phyloP scores from a whole-genome alignment of 306 rosid species.

The Aeschynomene evenia region DNA sequence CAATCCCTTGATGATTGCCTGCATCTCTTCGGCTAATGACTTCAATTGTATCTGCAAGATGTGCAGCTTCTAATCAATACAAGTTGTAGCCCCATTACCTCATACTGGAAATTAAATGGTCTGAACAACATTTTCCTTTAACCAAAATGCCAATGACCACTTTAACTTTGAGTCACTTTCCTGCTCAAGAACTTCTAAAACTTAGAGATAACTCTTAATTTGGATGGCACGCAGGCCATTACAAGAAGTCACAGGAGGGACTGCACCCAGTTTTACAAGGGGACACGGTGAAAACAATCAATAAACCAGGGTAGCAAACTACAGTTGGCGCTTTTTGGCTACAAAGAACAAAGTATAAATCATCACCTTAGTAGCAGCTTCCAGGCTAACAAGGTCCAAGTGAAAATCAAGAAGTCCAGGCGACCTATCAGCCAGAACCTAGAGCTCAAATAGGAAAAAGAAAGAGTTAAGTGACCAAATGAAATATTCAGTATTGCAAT shows the following conservation, averaged over 20 bases:
- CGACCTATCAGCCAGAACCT: conserved; percentile 84
- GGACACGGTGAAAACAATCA: conserved; percentile 15
- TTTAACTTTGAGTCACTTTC: conserved; percentile 18
- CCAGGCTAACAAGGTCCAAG: conserved; percentile 77
- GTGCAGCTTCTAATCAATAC: conserved; percentile 22
- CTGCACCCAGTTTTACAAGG: not conserved
- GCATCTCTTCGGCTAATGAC: conserved; percentile 99
- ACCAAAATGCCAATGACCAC: conserved; percentile 24
- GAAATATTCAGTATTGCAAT: conserved; percentile 24
- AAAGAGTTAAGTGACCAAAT: conserved; percentile 22
- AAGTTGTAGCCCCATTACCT: conserved; percentile 23
- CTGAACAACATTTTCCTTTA: conserved; percentile 18
- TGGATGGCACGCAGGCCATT: not conserved
- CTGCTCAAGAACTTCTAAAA: conserved; percentile 5
- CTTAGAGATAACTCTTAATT: not conserved
- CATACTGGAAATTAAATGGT: not conserved
- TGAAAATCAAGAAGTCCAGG: conserved; percentile 88
- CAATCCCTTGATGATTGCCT: conserved; percentile 85
- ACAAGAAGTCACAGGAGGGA: not conserved
- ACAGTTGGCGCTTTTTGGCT: not conserved
- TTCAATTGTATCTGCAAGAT: conserved; percentile 93
- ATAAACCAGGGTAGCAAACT: conserved; percentile 5
- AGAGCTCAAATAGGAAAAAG: conserved; percentile 13
- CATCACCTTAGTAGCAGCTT: conserved; percentile 80
- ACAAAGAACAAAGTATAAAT: conserved; percentile 23